Percentiles rank a stretch among this genome's conserved stretches.
These are phyloP conservation scores for Sordariomycetes sp. DNA, from an alignment of 2,329 filamentous ascomycete species.

Conservation along the genomic window DNA sequence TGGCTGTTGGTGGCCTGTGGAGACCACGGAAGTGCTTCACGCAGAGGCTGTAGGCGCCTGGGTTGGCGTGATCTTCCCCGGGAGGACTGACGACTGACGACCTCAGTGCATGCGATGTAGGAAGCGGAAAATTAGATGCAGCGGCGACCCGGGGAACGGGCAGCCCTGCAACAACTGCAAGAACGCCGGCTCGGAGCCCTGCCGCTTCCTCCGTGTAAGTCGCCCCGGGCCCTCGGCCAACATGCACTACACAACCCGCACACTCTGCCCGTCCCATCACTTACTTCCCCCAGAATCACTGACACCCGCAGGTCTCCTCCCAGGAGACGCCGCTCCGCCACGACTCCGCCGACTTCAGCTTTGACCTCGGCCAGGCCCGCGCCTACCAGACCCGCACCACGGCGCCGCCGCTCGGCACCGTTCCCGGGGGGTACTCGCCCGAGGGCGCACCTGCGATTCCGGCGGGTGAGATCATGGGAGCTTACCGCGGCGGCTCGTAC, in stretches of 20 bases:
- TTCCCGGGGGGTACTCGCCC: not conserved
- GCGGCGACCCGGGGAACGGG: constrained; percentile 68
- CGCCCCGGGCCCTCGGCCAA: no score
- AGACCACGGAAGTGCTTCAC: not conserved
- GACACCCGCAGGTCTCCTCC: constrained; percentile 20
- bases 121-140: constrained; percentile 90
- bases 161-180: constrained; percentile 73
- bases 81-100: not conserved
- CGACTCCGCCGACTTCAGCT: constrained; percentile 17
- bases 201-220: constrained; percentile 69
- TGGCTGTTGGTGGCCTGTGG: not conserved
- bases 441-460: constrained; percentile 1
- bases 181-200: constrained; percentile 55
- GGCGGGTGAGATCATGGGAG: constrained; percentile 2
- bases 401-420: constrained; percentile 12
- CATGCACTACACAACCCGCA: not conserved
- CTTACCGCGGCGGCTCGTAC: constrained; percentile 13
- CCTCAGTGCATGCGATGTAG: constrained; percentile 74
- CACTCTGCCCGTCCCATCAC: not conserved
- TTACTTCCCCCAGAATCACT: not conserved
- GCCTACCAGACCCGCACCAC: constrained; percentile 16
- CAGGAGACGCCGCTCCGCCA: constrained; percentile 19
- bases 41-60: not conserved
- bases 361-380: constrained; percentile 22
- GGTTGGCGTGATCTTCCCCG: not conserved